These are phyloP conservation scores for Gynostemma pentaphyllum DNA, from an alignment of 306 rosid species.

Conservation along the genomic window DNA sequence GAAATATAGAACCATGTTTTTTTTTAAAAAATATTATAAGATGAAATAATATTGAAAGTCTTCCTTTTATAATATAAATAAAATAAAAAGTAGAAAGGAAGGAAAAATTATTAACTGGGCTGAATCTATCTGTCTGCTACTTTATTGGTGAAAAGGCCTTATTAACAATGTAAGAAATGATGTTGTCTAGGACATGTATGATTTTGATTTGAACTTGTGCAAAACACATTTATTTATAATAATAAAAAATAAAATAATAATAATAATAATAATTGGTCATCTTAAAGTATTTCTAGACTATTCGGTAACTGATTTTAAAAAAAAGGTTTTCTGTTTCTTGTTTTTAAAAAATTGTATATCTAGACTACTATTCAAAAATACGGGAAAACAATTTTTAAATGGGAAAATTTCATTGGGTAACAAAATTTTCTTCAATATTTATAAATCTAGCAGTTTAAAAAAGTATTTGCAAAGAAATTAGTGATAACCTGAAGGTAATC, in stretches of 20 bases:
- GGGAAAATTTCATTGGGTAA: too few species aligned
- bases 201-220: not conserved
- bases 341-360: too few species aligned
- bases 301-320: too few species aligned
- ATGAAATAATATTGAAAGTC: not conserved
- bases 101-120: not conserved
- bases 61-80: not conserved
- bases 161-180: not conserved
- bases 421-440: too few species aligned
- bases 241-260: not conserved
- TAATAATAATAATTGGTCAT: too few species aligned
- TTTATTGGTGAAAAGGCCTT: not conserved
- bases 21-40: not conserved
- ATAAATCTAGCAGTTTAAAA: too few species aligned
- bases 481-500: too few species aligned
- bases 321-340: too few species aligned
- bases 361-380: too few species aligned
- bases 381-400: too few species aligned
- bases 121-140: not conserved
- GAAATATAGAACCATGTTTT: too few species aligned
- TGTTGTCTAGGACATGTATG: not conserved
- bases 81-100: not conserved
- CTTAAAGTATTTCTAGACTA: not conserved
- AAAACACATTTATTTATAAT: not conserved
- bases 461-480: too few species aligned